Conservation (phyloP, 192 early-diverging fungal genomes). For the Coemansia sp. region DNA sequence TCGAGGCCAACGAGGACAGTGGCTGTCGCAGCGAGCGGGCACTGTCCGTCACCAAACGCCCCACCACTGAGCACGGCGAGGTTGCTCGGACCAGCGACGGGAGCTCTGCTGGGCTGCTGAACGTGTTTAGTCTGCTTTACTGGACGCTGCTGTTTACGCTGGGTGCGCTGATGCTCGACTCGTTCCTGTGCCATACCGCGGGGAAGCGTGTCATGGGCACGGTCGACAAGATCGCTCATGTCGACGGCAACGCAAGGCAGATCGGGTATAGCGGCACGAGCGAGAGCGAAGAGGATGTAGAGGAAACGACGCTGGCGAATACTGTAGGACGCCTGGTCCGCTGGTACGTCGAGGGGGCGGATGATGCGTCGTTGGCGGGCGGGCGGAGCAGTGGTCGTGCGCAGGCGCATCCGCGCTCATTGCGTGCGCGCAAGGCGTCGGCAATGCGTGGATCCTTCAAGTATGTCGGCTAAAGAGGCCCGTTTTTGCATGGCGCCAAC, state of each 20-base stretch:
- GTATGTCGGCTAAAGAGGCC: slow-evolving; percentile 11
- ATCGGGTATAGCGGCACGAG: background rate
- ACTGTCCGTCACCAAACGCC: no score
- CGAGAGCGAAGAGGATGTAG: no score
- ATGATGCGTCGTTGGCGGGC: background rate
- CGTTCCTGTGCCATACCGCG: slow-evolving; percentile 45
- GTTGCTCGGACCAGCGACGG: no score
- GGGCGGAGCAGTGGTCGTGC: background rate
- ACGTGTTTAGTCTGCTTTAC: slow-evolving; percentile 38
- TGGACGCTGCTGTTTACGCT: slow-evolving; percentile 49
- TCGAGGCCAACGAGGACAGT: background rate
- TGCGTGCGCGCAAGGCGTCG: slow-evolving; percentile 15
- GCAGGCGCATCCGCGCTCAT: background rate
- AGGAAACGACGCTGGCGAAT: slow-evolving; percentile 9
- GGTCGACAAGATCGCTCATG: slow-evolving; percentile 35
- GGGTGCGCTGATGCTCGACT: slow-evolving; percentile 48
- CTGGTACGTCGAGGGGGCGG: slow-evolving; percentile 39
- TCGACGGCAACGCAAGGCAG: background rate
- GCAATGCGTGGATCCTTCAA: slow-evolving; percentile 27
- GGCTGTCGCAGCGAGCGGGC: no score
- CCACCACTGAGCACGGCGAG: background rate
- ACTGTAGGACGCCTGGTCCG: slow-evolving; percentile 39
- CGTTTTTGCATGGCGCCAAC: no score
- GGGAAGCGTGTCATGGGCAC: slow-evolving; percentile 49
- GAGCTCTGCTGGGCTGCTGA: slow-evolving; percentile 21